A percentile compares a stretch with the other conserved stretches of the same genome.
These are phyloP conservation scores for Colletotrichum euphorbiae DNA, from an alignment of 2,329 filamentous ascomycete species.

Conservation along the genomic window DNA sequence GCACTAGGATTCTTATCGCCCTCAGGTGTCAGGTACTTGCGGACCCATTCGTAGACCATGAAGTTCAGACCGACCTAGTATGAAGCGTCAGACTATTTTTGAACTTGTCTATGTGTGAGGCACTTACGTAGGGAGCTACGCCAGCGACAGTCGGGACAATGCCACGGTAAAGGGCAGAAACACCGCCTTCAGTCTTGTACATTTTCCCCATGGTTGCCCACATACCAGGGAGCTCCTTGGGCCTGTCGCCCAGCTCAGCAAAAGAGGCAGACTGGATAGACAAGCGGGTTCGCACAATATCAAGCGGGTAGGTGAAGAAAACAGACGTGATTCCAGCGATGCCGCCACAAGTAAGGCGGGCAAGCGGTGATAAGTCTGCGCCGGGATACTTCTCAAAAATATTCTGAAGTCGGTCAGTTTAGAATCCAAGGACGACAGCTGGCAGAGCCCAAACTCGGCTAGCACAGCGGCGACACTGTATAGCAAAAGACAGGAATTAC, in stretches of 20 bases:
- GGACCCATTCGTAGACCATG: constrained; percentile 95
- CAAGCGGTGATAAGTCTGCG: constrained; percentile 76
- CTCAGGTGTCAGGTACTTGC: constrained; percentile 85
- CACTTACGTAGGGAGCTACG: constrained; percentile 87
- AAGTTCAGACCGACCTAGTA: constrained; percentile 91
- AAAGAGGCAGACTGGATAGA: constrained; percentile 99
- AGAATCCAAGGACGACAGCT: neutral
- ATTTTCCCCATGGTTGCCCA: constrained; percentile 84
- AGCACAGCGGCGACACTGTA: neutral
- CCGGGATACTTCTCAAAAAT: constrained; percentile 83
- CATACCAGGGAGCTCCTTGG: constrained; percentile 87
- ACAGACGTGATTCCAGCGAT: constrained; percentile 96
- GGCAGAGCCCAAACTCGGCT: neutral
- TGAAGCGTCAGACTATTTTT: constrained; percentile 21
- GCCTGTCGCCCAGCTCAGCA: constrained; percentile 73
- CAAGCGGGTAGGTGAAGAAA: constrained; percentile 92
- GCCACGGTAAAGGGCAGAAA: constrained; percentile 89
- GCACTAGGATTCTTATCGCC: constrained; percentile 87
- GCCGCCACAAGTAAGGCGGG: constrained; percentile 89
- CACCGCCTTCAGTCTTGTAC: constrained; percentile 91
- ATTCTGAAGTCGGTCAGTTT: constrained; percentile 55
- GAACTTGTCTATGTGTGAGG: neutral
- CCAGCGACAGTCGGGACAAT: constrained; percentile 94
- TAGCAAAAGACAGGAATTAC: constrained; percentile 8
- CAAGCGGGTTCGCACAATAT: constrained; percentile 94